Evolutionary conservation across 106 monocot species (phyloP).

Genomic region (Platanthera guangdongensis): DNA sequence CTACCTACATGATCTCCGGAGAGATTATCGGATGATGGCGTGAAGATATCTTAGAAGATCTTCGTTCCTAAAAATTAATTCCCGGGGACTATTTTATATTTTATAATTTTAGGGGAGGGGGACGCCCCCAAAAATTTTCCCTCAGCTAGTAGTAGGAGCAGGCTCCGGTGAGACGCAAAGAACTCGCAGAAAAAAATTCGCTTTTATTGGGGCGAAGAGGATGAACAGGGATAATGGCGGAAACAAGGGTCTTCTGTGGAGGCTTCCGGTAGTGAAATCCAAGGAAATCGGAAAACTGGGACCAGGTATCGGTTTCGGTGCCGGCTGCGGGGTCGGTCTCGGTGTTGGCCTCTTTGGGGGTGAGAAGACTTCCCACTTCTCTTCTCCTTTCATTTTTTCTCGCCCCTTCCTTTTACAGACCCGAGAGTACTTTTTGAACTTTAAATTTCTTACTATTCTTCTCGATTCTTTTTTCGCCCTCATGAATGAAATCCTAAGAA

Average conservation of each 20-base stretch:
- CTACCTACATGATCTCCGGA: too few relatives aligned
- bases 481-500: not conserved
- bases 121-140: too few relatives aligned
- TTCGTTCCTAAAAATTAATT: too few relatives aligned
- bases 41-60: too few relatives aligned
- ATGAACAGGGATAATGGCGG: constrained; percentile 7
- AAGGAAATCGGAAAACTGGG: constrained; percentile 56
- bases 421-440: too few relatives aligned
- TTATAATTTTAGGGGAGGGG: too few relatives aligned
- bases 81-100: too few relatives aligned
- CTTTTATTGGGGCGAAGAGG: not conserved
- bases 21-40: too few relatives aligned
- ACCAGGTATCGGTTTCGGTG: constrained; percentile 56
- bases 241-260: constrained; percentile 48
- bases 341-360: constrained; percentile 62
- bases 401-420: not conserved
- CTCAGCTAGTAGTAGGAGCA: too few relatives aligned
- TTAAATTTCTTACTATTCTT: not conserved
- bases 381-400: not conserved
- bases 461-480: not conserved
- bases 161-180: not conserved
- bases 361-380: not conserved
- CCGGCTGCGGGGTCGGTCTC: constrained; percentile 61
- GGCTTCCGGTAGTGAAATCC: constrained; percentile 38
- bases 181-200: not conserved